Evolutionary conservation across 2,329 filamentous ascomycete genomes (phyloP), one percentile per base, ranked within the genome.

Genomic region (Alternaria arborescens): DNA sequence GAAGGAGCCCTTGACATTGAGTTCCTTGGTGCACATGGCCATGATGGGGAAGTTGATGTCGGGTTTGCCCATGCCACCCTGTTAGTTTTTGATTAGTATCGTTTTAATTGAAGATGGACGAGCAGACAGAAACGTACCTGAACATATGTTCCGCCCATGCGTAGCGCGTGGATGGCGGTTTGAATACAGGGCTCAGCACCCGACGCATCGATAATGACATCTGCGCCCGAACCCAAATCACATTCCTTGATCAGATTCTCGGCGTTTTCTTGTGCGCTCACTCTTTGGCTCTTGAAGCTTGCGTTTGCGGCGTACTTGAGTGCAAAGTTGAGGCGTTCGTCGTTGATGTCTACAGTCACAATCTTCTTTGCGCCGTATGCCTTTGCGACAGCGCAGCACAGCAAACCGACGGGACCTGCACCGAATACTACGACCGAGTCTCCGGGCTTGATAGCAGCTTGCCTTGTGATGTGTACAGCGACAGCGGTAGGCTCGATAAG

Each of bases 31-130:
- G 78, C 93, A 96, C 75, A 96, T 84, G 5, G 91, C 90, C 87
- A 94, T 91, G 77, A 98, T 97, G 52, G 94, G 94, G 83, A 97
- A 97, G 8, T 81, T 91, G 78, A 97, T 94, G 73, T 97, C 92
- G 40, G 88, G 80, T 76, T 90, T 91, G 74, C 94, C 94, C 93
- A 97, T 97, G 56, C 94, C 94, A 55, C 76, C 77, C 77, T 79
- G 38, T 7, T n/a, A 22, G 22, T 14, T 59, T 48, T 56, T 7
- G 10, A 26, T 26, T 14, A 61, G 52, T 57, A 36, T 36, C 32
- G 14, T 16, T 16, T 16, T 36, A 36, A 36, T 36, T 14, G 14
- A 16, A 16, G 14, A 14, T 36, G 12, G 6, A 16, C 7, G 20
- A 4, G 36, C n/a, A 46, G 18, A 14, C 5, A 12, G 14, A 36